Percentiles rank a stretch among this genome's conserved stretches.
phyloP scores from a whole-genome alignment of 176 grass and related monocot genomes.

The Pontederia paniculata region DNA sequence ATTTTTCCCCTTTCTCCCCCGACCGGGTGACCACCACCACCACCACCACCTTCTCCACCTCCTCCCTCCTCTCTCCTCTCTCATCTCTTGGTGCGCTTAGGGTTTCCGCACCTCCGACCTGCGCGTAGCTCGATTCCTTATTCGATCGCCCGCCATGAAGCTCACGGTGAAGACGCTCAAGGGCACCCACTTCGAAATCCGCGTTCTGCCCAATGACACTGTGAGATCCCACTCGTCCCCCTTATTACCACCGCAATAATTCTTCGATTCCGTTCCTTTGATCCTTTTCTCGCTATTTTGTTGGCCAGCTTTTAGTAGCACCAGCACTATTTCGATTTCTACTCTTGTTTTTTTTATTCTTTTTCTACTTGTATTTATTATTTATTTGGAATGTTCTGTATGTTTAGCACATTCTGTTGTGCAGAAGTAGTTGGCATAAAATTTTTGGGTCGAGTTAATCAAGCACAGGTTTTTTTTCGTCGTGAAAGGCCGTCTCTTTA shows the following conservation, averaged over 20 bases:
- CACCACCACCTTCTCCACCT: too few species aligned
- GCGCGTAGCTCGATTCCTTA: too few species aligned
- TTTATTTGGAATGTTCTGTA: not conserved
- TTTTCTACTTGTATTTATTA: not conserved
- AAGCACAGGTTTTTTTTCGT: too few species aligned
- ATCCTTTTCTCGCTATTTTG: not conserved
- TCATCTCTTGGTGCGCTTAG: too few species aligned
- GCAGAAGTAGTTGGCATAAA: not conserved
- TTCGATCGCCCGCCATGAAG: constrained; percentile 40
- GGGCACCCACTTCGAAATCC: constrained; percentile 83
- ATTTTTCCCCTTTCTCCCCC: too few species aligned
- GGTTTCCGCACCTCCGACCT: too few species aligned
- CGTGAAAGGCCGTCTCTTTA: too few species aligned
- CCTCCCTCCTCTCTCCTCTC: too few species aligned
- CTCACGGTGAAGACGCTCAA: constrained; percentile 88
- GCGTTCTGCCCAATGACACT: constrained; percentile 57
- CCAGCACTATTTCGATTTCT: constrained; percentile 4
- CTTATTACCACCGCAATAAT: constrained; percentile 5
- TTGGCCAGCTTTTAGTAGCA: not conserved
- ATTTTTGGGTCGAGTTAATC: not conserved
- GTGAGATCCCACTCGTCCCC: constrained; percentile 27
- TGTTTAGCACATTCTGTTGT: not conserved
- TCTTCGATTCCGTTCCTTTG: not conserved
- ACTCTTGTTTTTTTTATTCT: not conserved
- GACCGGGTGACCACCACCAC: too few species aligned